These are phyloP conservation scores for Madurella fahalii DNA, from an alignment of 2,329 filamentous ascomycete genomes.

Conservation along the genomic window DNA sequence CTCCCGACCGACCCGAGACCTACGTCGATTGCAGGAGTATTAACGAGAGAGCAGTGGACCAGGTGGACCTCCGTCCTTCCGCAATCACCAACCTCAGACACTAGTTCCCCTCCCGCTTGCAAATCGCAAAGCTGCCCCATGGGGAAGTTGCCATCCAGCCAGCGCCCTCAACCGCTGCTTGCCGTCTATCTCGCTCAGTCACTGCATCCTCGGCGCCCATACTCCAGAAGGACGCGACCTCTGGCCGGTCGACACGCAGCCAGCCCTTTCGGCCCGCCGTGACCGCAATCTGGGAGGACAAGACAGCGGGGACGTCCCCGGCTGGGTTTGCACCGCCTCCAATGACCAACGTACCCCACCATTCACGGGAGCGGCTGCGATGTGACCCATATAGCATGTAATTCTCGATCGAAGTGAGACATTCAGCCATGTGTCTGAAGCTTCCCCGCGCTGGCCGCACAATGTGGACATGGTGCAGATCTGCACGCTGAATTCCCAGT, in stretches of 20 bases:
- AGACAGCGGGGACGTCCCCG: conserved; percentile 16
- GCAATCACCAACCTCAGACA: not conserved
- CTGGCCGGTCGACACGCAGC: conserved; percentile 47
- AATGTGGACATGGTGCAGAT: conserved; percentile 50
- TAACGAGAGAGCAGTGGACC: not conserved
- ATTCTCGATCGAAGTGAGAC: conserved; percentile 40
- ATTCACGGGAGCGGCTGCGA: conserved; percentile 43
- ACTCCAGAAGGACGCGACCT: conserved; percentile 28
- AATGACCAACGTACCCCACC: conserved; percentile 57
- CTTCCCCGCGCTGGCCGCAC: conserved; percentile 26
- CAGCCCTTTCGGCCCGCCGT: conserved; percentile 47
- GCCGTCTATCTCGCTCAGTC: conserved; percentile 36
- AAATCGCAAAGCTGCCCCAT: conserved; percentile 49
- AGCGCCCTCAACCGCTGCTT: conserved; percentile 38
- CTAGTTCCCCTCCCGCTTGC: conserved; percentile 10
- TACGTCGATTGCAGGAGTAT: not conserved
- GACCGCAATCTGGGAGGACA: conserved; percentile 28
- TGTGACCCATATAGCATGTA: conserved; percentile 50
- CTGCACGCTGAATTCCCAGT: conserved; percentile 23
- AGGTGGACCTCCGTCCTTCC: not conserved
- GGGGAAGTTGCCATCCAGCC: conserved; percentile 46
- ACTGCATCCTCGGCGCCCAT: conserved; percentile 45
- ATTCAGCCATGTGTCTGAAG: conserved; percentile 20
- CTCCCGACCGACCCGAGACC: not conserved
- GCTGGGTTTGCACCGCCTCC: conserved; percentile 36